phyloP scores from a whole-genome alignment of 257 asterid species.

The Ligustrum vulgare region DNA sequence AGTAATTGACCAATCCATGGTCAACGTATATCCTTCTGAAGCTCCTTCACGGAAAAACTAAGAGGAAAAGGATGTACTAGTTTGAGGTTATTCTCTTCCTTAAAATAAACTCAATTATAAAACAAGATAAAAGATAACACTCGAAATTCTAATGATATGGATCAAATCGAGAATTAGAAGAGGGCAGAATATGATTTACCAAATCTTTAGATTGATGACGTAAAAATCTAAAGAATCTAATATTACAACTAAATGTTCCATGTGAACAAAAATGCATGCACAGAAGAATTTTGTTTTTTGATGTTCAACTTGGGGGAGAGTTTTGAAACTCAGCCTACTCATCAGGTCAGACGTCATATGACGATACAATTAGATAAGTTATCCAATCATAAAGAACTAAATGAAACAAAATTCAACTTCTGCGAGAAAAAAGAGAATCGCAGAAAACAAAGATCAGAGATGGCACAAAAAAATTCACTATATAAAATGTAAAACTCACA shows the following conservation, averaged over 20 bases:
- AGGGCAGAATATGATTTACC: not conserved
- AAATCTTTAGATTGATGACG: not conserved
- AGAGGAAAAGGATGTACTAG: not conserved
- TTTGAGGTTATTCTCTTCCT: not conserved
- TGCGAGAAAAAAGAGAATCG: not conserved
- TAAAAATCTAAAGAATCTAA: not conserved
- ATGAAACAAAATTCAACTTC: not conserved
- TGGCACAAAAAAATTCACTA: not conserved
- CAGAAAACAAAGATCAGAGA: not conserved
- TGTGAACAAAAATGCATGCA: not conserved
- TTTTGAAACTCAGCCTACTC: not conserved
- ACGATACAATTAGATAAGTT: not conserved
- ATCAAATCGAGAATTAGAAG: not conserved
- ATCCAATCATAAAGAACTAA: not conserved
- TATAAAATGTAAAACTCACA: constrained; percentile 51
- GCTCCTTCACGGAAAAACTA: constrained; percentile 9
- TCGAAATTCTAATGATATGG: not conserved
- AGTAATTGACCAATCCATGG: not conserved
- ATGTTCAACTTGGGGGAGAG: not conserved
- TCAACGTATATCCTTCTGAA: constrained; percentile 4
- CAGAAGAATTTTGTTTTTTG: not conserved
- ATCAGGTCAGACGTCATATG: not conserved
- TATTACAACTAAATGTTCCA: not conserved
- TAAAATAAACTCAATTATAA: not conserved
- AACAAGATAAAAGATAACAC: not conserved